A percentile compares a stretch with the other conserved stretches of the same genome.
These are phyloP conservation scores for Lentinus brumalis DNA, from an alignment of 768 basidiomycete species.

Conservation along the genomic window DNA sequence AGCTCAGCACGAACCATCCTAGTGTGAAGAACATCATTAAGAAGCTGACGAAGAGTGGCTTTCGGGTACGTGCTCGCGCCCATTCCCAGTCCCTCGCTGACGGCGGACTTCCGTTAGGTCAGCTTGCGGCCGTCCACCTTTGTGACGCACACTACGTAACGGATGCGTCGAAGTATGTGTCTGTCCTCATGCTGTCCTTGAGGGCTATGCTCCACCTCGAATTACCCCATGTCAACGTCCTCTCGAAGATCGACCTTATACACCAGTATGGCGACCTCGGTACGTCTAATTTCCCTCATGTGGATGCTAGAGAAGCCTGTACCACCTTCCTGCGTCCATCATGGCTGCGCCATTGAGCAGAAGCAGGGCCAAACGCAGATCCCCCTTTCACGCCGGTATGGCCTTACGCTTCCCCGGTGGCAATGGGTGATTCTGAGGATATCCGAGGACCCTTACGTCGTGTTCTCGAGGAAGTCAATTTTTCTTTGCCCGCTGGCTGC, in stretches of 20 bases:
- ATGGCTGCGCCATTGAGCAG: too few relatives aligned
- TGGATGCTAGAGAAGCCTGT: too few relatives aligned
- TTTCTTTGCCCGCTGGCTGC: too few relatives aligned
- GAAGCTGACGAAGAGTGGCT: constrained; percentile 70
- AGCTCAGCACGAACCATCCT: constrained; percentile 94
- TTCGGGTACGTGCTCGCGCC: constrained; percentile 65
- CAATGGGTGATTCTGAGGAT: too few relatives aligned
- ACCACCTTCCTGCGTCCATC: not conserved
- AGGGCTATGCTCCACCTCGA: constrained; percentile 98
- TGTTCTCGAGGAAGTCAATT: too few relatives aligned
- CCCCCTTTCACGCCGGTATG: too few relatives aligned
- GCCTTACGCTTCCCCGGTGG: too few relatives aligned
- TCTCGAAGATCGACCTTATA: constrained; percentile 95
- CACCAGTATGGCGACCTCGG: constrained; percentile 89
- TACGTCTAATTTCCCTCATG: constrained; percentile 37
- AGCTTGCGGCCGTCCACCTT: constrained; percentile 90
- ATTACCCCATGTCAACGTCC: constrained; percentile 96
- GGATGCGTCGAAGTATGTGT: constrained; percentile 93
- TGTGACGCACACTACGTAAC: constrained; percentile 98
- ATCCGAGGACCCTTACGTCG: too few relatives aligned
- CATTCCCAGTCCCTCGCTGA: constrained; percentile 1
- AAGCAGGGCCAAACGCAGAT: too few relatives aligned
- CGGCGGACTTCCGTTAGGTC: constrained; percentile 33
- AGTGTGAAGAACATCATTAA: constrained; percentile 82
- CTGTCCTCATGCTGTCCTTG: constrained; percentile 86